phyloP scores from a whole-genome alignment of 1,284 basidiomycete genomes.

The Anthracocystis panici-leucophaei region DNA sequence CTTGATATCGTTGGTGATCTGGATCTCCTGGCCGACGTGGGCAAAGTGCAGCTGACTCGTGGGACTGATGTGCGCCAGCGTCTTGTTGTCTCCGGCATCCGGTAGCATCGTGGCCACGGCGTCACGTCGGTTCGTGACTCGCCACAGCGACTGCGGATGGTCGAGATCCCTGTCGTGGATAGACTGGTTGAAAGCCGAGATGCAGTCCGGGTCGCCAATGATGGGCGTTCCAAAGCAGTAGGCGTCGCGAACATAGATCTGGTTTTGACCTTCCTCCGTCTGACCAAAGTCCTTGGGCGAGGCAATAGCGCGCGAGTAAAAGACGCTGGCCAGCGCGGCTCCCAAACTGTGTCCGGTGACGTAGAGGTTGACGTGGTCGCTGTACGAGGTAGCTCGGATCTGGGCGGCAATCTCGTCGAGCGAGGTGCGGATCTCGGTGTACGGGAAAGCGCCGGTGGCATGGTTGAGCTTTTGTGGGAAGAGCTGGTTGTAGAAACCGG shows the following conservation, averaged over 20 bases:
- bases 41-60: conserved; percentile 54
- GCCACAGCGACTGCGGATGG: conserved; percentile 42
- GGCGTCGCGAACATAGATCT: conserved; percentile 44
- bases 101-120: conserved; percentile 51
- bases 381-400: conserved; percentile 22
- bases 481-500: conserved; percentile 52
- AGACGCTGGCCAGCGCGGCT: conserved; percentile 40
- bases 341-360: conserved; percentile 50
- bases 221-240: conserved; percentile 54
- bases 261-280: conserved; percentile 28
- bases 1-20: conserved; percentile 27
- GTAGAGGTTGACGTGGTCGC: conserved; percentile 46
- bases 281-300: conserved; percentile 48
- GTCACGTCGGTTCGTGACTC: conserved; percentile 48
- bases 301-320: conserved; percentile 42
- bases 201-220: conserved; percentile 49
- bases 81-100: conserved; percentile 43
- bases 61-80: conserved; percentile 36
- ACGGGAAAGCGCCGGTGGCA: conserved; percentile 36
- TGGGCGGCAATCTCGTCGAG: conserved; percentile 36
- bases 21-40: conserved; percentile 50
- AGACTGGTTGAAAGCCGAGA: conserved; percentile 43
- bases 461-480: conserved; percentile 43
- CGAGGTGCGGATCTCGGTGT: conserved; percentile 37
- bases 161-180: conserved; percentile 35